These are phyloP conservation scores for Scleroderma citrinum DNA, from an alignment of 768 basidiomycete genomes.

Conservation along the genomic window DNA sequence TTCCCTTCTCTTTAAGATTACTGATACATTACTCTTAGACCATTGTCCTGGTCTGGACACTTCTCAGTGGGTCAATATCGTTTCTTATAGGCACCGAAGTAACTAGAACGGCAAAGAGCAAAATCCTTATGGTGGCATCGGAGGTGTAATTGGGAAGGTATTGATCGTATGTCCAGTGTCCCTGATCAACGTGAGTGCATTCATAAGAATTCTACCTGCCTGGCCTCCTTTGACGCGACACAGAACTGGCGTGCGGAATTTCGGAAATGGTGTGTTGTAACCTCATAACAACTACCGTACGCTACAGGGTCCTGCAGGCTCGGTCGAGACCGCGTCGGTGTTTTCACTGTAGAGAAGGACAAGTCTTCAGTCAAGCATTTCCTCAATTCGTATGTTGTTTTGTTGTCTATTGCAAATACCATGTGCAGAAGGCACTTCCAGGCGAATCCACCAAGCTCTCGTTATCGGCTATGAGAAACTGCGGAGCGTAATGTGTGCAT, in stretches of 20 bases:
- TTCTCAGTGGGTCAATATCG: constrained; percentile 60
- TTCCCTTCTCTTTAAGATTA: neutral
- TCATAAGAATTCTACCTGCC: neutral
- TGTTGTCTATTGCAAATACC: neutral
- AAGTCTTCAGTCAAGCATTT: constrained; percentile 62
- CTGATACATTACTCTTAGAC: constrained; percentile 43
- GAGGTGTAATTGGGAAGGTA: constrained; percentile 65
- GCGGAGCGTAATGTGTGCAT: constrained; percentile 69
- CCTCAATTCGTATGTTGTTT: constrained; percentile 54
- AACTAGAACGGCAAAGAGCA: constrained; percentile 51
- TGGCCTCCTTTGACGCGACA: constrained; percentile 1
- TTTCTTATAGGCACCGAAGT: neutral
- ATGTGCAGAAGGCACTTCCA: constrained; percentile 20
- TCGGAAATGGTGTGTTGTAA: constrained; percentile 77
- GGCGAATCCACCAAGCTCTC: constrained; percentile 76
- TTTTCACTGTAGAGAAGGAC: constrained; percentile 56
- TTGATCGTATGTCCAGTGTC: constrained; percentile 94
- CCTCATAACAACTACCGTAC: neutral
- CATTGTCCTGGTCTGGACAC: constrained; percentile 87
- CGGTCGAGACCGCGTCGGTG: constrained; percentile 48
- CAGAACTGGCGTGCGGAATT: constrained; percentile 97
- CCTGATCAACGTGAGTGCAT: constrained; percentile 60
- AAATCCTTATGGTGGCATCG: constrained; percentile 60
- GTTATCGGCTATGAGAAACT: constrained; percentile 94
- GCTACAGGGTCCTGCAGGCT: constrained; percentile 33